Conservation (phyloP, 768 basidiomycete genomes). For the Psilocybe cyanescens region DNA sequence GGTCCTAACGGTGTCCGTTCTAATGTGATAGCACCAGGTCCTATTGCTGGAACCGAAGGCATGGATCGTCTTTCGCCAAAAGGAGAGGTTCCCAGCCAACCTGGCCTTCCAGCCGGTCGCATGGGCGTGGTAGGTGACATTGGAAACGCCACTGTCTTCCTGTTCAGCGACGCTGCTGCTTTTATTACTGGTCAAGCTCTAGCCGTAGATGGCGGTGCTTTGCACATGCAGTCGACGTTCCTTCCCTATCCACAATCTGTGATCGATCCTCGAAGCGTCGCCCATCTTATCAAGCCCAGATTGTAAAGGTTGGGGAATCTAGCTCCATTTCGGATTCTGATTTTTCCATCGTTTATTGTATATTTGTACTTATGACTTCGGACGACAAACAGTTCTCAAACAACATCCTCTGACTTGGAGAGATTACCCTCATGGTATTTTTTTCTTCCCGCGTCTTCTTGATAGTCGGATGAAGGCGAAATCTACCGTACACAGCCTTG, state of each 20-base stretch:
- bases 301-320: slow-evolving; percentile 28
- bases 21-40: slow-evolving; percentile 85
- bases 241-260: slow-evolving; percentile 69
- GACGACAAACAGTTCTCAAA: neutral
- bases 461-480: neutral
- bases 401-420: neutral
- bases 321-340: neutral
- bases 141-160: slow-evolving; percentile 73
- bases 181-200: slow-evolving; percentile 81
- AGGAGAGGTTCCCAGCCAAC: slow-evolving; percentile 16
- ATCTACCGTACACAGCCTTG: neutral
- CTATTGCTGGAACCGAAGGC: slow-evolving; percentile 81
- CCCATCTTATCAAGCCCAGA: slow-evolving; percentile 55
- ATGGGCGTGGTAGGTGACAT: slow-evolving; percentile 63
- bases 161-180: slow-evolving; percentile 81
- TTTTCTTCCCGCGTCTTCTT: neutral
- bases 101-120: slow-evolving; percentile 47
- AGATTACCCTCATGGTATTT: neutral
- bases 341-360: neutral
- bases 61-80: slow-evolving; percentile 56
- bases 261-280: slow-evolving; percentile 58
- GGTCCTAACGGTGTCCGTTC: slow-evolving; percentile 94
- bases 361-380: slow-evolving; percentile 1
- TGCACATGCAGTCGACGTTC: slow-evolving; percentile 50
- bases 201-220: slow-evolving; percentile 67